phyloP scores from a whole-genome alignment of 441 rosid species.

The Kokia cookei region DNA sequence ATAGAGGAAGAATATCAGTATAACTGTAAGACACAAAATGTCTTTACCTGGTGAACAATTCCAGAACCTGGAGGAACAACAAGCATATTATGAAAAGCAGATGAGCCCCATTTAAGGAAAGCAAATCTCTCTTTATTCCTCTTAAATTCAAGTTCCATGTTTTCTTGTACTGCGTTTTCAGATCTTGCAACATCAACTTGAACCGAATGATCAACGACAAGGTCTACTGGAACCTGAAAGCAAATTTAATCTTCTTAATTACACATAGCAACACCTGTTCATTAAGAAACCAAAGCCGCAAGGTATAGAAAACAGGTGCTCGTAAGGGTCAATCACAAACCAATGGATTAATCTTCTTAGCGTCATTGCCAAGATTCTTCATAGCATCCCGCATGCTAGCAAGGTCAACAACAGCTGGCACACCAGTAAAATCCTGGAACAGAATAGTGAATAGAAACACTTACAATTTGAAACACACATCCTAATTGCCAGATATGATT shows the following conservation, averaged over 20 bases:
- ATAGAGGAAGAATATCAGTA: neutral
- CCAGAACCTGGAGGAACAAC: conserved; percentile 72
- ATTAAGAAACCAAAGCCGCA: neutral
- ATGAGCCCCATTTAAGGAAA: conserved; percentile 66
- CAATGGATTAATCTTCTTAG: conserved; percentile 61
- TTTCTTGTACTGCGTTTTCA: conserved; percentile 46
- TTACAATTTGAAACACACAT: neutral
- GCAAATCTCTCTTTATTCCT: conserved; percentile 59
- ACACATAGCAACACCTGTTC: neutral
- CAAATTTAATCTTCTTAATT: neutral
- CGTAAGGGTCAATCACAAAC: conserved; percentile 23
- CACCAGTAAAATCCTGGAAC: conserved; percentile 60
- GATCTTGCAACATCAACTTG: conserved; percentile 60
- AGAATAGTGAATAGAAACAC: neutral
- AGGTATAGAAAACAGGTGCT: neutral
- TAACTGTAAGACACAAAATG: neutral
- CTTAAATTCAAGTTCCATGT: conserved; percentile 49
- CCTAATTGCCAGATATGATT: neutral
- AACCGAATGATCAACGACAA: conserved; percentile 62
- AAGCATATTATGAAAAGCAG: conserved; percentile 57
- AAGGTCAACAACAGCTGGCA: conserved; percentile 59
- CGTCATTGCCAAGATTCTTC: conserved; percentile 51
- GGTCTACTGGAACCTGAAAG: conserved; percentile 54
- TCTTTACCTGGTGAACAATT: conserved; percentile 60
- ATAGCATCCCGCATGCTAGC: conserved; percentile 66